Evolutionary conservation across 2,329 filamentous ascomycete species (phyloP).

Genomic region (Sporothrix brunneoviolacea): DNA sequence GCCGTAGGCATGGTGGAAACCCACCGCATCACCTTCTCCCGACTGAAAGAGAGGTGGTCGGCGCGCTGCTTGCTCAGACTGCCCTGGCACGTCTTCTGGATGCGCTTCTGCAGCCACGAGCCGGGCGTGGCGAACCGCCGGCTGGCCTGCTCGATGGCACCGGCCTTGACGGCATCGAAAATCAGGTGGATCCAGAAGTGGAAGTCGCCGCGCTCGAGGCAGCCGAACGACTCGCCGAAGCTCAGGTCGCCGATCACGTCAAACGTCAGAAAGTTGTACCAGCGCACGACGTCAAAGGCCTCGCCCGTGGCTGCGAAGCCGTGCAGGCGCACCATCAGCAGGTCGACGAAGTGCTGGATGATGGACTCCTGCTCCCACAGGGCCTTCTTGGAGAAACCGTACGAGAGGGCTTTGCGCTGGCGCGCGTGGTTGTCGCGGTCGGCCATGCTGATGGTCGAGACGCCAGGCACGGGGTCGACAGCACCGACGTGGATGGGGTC

Average conservation of each 20-base stretch:
- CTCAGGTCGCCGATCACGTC: slow-evolving; percentile 22
- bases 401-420: slow-evolving; percentile 30
- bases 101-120: slow-evolving; percentile 10
- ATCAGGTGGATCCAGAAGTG: slow-evolving; percentile 19
- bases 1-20: too few species aligned
- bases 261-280: slow-evolving; percentile 22
- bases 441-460: slow-evolving; percentile 14
- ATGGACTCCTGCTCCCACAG: slow-evolving; percentile 36
- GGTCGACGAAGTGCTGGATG: slow-evolving; percentile 31
- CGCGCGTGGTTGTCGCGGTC: slow-evolving; percentile 22
- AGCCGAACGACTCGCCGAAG: slow-evolving; percentile 22
- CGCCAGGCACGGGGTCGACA: slow-evolving; percentile 17
- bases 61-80: slow-evolving; percentile 8
- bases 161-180: slow-evolving; percentile 16
- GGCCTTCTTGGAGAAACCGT: slow-evolving; percentile 33
- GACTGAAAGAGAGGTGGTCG: slow-evolving; percentile 10
- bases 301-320: slow-evolving; percentile 9
- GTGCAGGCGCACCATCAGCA: slow-evolving; percentile 26
- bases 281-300: slow-evolving; percentile 39
- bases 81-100: slow-evolving; percentile 10
- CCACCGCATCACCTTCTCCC: slow-evolving; percentile 15
- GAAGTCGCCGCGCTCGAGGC: slow-evolving; percentile 17
- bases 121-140: slow-evolving; percentile 11
- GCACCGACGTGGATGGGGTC: slow-evolving; percentile 9
- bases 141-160: slow-evolving; percentile 12